Base-by-base conservation (phyloP, 2,329 filamentous ascomycete species). In the Paraphaeosphaeria minitans region DNA sequence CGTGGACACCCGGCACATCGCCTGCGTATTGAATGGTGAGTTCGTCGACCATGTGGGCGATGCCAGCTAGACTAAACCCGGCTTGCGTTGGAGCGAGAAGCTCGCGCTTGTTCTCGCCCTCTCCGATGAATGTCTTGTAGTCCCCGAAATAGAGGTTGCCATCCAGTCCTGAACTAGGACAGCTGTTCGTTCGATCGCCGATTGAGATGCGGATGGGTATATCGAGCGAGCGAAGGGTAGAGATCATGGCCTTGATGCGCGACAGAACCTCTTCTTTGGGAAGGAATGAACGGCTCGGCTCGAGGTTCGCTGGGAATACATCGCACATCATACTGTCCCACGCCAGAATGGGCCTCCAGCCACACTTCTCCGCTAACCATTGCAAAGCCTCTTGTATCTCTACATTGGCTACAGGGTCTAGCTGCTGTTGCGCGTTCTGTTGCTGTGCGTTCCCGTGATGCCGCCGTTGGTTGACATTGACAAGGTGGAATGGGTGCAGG, bases 261-360 rank as follows among this genome's bases (percentile, higher is more conserved):
- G 63, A 63, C 6, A 76, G 43, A 14, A 75, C 65, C 19, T 76
- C 71, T 14, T 61, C 55, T 53, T 75, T 76, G 3, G 71, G 69
- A 5, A 74, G 66, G 43, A 74, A 66, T 1, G 65, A 66, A 37
- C 68, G 63, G 37, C 51, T 67, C 10, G 67, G 64, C 51, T 74
- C 71, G 16, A 75, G 64, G 51, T 76, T 76, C 1, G 66, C 69
- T 6, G 74, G 74, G 35, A 76, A 76, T 1, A 73, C 73, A 46
- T 76, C 74, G 53, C 70, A 75, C 72, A 75, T 75, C 70, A 76
- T 69, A 31, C 45, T 64, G 19, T 75, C 73, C 74, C 73, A 76
- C 9, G 68, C 63, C 1, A 76, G 62, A 12, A 73, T 67, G 0
- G 74, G 73, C 49, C 66, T 73, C 72, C 73, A 76, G 42, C 66